These are phyloP conservation scores for Amaranthus hypochondriacus DNA, from an alignment of 148 eudicot genomes.

Conservation along the genomic window DNA sequence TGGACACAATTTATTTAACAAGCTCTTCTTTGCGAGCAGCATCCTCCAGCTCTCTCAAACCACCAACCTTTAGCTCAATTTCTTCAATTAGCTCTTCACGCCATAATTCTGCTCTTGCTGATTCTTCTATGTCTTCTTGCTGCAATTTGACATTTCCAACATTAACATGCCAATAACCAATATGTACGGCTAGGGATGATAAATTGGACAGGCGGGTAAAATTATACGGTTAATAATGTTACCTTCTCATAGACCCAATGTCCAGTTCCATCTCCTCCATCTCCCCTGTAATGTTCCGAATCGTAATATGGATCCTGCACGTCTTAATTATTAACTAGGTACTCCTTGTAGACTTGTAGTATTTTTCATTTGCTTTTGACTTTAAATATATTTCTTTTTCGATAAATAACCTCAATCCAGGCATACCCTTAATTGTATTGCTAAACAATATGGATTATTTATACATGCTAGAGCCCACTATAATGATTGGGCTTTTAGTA, in stretches of 20 bases:
- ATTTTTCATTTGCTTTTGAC: no score
- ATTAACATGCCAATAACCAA: not conserved
- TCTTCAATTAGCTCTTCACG: constrained; percentile 82
- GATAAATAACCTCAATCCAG: no score
- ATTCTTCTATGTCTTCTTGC: constrained; percentile 84
- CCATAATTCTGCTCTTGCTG: constrained; percentile 64
- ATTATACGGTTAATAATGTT: not conserved
- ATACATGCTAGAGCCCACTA: no score
- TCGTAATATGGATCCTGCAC: constrained; percentile 82
- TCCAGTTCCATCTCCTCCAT: constrained; percentile 90
- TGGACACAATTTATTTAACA: constrained; percentile 20
- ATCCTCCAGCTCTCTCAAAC: constrained; percentile 69
- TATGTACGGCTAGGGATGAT: no score
- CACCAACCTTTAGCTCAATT: constrained; percentile 74
- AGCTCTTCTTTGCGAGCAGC: constrained; percentile 55
- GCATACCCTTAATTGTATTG: no score
- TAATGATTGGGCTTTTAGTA: no score
- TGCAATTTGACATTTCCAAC: constrained; percentile 21
- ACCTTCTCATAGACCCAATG: constrained; percentile 87
- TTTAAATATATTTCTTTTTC: no score
- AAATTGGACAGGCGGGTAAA: not conserved
- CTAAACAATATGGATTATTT: no score
- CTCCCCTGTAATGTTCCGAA: constrained; percentile 64
- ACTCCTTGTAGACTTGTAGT: no score
- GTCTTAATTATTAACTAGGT: not conserved